These are phyloP conservation scores for Xylaria sp. DNA, from an alignment of 2,329 filamentous ascomycete species.

Conservation along the genomic window DNA sequence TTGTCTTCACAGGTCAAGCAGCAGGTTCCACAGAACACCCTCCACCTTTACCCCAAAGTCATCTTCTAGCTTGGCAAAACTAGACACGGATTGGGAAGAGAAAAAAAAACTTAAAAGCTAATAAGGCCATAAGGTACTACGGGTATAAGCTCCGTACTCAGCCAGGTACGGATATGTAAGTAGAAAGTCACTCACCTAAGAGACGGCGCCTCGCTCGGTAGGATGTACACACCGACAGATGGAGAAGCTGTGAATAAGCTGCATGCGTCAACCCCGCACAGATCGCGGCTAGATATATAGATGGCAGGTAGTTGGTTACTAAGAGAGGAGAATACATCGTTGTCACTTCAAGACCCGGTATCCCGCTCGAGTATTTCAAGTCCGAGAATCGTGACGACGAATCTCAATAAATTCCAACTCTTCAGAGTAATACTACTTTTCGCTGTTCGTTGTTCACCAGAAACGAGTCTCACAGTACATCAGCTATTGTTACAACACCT, in stretches of 20 bases:
- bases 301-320: constrained; percentile 4
- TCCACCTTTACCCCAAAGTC: background rate
- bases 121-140: background rate
- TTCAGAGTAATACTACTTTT: background rate
- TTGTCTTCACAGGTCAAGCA: background rate
- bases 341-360: background rate
- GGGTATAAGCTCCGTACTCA: background rate
- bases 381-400: background rate
- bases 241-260: constrained; percentile 23
- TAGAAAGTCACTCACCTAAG: constrained; percentile 5
- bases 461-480: background rate
- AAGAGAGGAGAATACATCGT: background rate
- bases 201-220: constrained; percentile 27
- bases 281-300: constrained; percentile 21
- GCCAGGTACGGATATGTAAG: background rate
- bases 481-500: background rate
- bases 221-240: constrained; percentile 19
- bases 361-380: constrained; percentile 15
- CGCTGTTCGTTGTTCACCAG: background rate
- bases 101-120: background rate
- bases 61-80: background rate
- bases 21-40: background rate
- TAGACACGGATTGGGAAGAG: background rate
- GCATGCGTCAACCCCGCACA: constrained; percentile 32
- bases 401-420: constrained; percentile 1